phyloP scores from a whole-genome alignment of 768 basidiomycete genomes.

The Tylopilus balloui region DNA sequence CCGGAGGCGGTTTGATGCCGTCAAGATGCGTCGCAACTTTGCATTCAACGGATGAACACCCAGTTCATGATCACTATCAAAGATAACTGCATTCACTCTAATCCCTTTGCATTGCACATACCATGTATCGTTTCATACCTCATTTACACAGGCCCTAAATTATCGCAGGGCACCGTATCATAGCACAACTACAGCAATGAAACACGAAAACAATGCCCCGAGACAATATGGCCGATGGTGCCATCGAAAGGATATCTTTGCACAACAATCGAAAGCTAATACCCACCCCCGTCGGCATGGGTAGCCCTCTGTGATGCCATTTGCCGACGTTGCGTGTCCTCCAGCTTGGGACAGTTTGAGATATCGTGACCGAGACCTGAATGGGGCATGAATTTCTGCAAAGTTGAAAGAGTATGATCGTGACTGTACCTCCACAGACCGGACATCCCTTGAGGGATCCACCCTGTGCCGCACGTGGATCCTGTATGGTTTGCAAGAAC shows the following conservation, averaged over 20 bases:
- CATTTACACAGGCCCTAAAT: background rate
- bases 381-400: background rate
- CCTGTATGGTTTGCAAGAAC: conserved; percentile 85
- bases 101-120: conserved; percentile 5
- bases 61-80: background rate
- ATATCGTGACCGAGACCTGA: conserved; percentile 90
- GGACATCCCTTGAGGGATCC: conserved; percentile 83
- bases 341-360: conserved; percentile 93
- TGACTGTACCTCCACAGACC: conserved; percentile 80
- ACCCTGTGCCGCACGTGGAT: conserved; percentile 78
- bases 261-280: conserved; percentile 1
- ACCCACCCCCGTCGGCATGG: conserved; percentile 56
- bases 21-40: conserved; percentile 31
- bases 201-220: background rate
- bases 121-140: conserved; percentile 7
- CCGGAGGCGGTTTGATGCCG: conserved; percentile 19
- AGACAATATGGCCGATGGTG: background rate
- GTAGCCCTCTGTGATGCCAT: conserved; percentile 80
- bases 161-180: conserved; percentile 3
- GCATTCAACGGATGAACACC: conserved; percentile 26
- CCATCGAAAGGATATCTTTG: background rate
- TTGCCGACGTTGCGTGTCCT: conserved; percentile 86
- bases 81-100: background rate
- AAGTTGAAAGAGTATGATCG: background rate
- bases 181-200: conserved; percentile 5